Conservation (phyloP, 2,329 filamentous ascomycete genomes). For the Clonostachys sp. region DNA sequence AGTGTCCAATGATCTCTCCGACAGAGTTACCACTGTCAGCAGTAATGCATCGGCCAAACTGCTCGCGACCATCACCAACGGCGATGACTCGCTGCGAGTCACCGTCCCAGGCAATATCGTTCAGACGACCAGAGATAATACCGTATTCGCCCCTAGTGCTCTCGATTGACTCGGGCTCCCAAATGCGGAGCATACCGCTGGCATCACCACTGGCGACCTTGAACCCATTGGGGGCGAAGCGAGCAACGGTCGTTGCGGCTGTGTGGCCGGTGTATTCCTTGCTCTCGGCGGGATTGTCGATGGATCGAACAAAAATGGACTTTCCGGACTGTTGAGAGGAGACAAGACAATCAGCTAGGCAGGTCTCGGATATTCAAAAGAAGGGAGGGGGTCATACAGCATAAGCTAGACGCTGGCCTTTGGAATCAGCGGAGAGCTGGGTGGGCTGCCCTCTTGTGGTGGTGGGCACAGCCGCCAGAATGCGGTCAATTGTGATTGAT, state of each 20-base stretch:
- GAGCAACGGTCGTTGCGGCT: constrained; percentile 81
- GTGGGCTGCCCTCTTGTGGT: constrained; percentile 85
- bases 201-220: constrained; percentile 91
- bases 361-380: neutral
- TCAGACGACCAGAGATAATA: constrained; percentile 92
- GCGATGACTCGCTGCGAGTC: constrained; percentile 96
- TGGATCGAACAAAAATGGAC: constrained; percentile 91
- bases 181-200: constrained; percentile 80
- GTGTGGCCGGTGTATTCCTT: constrained; percentile 94
- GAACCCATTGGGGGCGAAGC: constrained; percentile 91
- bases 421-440: constrained; percentile 80
- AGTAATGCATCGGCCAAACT: constrained; percentile 90
- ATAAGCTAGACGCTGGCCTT: constrained; percentile 89
- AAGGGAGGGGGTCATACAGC: constrained; percentile 54
- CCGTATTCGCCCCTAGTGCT: constrained; percentile 91
- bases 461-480: constrained; percentile 80
- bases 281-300: constrained; percentile 79
- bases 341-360: neutral
- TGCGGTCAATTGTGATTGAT: constrained; percentile 57
- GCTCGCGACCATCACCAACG: constrained; percentile 90
- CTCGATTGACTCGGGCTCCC: constrained; percentile 82
- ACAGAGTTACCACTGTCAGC: constrained; percentile 95
- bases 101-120: constrained; percentile 96
- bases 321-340: constrained; percentile 70
- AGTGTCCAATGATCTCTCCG: constrained; percentile 90